Conservation (phyloP, 768 basidiomycete genomes). For the Imleria badia region DNA sequence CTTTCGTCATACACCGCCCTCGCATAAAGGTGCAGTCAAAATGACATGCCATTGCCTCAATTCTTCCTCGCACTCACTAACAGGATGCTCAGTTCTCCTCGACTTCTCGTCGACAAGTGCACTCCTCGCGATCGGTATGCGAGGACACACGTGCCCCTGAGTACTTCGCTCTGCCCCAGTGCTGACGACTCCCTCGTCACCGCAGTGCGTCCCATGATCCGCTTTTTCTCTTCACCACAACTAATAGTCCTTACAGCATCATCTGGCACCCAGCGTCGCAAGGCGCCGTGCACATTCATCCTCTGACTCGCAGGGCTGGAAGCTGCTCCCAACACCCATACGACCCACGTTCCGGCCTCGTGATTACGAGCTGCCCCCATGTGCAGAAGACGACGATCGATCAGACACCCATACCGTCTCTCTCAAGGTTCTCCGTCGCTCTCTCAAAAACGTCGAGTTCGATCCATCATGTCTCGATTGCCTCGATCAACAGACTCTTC, state of each 20-base stretch:
- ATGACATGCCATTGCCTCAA: background rate
- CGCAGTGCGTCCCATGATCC: slow-evolving; percentile 12
- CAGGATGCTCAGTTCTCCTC: slow-evolving; percentile 21
- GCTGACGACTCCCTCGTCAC: slow-evolving; percentile 28
- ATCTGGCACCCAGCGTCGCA: slow-evolving; percentile 7
- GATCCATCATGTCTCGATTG: slow-evolving; percentile 41
- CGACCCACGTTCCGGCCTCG: slow-evolving; percentile 35
- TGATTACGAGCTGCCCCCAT: slow-evolving; percentile 32
- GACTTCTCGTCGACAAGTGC: slow-evolving; percentile 34
- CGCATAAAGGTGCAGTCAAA: slow-evolving; percentile 23
- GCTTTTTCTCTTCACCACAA: background rate
- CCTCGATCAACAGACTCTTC: slow-evolving; percentile 43
- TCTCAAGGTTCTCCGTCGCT: slow-evolving; percentile 35
- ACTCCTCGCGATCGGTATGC: slow-evolving; percentile 36
- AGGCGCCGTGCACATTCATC: slow-evolving; percentile 34
- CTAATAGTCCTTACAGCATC: slow-evolving; percentile 16
- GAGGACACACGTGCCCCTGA: slow-evolving; percentile 30
- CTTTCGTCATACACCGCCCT: slow-evolving; percentile 15
- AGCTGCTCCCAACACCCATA: slow-evolving; percentile 32
- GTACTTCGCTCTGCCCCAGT: slow-evolving; percentile 26
- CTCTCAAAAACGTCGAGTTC: slow-evolving; percentile 37
- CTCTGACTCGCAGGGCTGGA: slow-evolving; percentile 35
- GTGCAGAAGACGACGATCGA: slow-evolving; percentile 28
- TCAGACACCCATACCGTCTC: slow-evolving; percentile 28
- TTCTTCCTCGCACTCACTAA: background rate